These are phyloP conservation scores for Saussurea involucrata DNA, from an alignment of 129 eudicot species.

Conservation along the genomic window DNA sequence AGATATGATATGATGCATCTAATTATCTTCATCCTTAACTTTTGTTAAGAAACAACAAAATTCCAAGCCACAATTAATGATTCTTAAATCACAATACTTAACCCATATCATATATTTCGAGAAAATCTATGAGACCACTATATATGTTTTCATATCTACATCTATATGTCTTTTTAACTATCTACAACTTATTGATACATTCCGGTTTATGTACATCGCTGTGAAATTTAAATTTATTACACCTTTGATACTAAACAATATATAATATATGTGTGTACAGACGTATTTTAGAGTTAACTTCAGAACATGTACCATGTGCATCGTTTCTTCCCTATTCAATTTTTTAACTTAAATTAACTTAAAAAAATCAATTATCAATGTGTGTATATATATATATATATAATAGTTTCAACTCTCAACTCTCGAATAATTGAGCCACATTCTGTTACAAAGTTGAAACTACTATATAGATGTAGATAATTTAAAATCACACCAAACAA, in stretches of 20 bases:
- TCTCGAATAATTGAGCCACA: too few species aligned
- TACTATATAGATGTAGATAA: too few species aligned
- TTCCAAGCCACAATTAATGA: background rate
- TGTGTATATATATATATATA: background rate
- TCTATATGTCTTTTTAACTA: background rate
- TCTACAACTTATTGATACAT: background rate
- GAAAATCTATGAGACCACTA: background rate
- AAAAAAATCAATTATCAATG: background rate
- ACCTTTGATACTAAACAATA: too few species aligned
- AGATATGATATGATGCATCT: background rate
- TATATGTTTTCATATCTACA: background rate
- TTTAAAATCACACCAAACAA: conserved; percentile 48
- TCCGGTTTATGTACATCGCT: background rate
- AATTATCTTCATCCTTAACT: conserved; percentile 13
- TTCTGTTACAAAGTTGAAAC: too few species aligned
- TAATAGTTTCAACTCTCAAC: too few species aligned
- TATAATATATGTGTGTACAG: background rate
- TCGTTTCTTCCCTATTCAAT: too few species aligned
- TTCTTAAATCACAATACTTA: background rate
- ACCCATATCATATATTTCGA: background rate
- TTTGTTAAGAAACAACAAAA: background rate
- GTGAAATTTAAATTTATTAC: background rate
- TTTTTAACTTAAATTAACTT: background rate
- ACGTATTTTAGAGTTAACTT: background rate
- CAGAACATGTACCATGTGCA: background rate